Conservation (phyloP, 2,329 filamentous ascomycete species). For the Colletotrichum abscissum region DNA sequence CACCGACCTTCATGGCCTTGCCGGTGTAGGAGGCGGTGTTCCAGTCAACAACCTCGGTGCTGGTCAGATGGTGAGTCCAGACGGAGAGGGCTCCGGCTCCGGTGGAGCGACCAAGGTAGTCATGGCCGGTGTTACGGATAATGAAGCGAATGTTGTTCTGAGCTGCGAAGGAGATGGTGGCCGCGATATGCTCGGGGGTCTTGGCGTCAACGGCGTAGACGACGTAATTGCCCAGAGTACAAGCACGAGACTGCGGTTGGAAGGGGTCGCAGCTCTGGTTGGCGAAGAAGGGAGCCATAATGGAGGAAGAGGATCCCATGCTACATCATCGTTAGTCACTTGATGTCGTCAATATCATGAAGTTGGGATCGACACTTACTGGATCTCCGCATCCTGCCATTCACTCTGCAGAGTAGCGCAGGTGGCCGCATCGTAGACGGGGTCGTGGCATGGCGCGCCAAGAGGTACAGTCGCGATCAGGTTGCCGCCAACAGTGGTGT, state of each 20-base stretch:
- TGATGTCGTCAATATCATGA: not conserved
- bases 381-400: conserved; percentile 58
- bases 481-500: conserved; percentile 58
- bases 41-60: conserved; percentile 40
- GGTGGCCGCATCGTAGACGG: conserved; percentile 54
- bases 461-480: conserved; percentile 61
- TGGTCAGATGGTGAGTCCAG: conserved; percentile 60
- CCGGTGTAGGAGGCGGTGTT: conserved; percentile 42
- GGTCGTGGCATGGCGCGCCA: conserved; percentile 56
- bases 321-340: conserved; percentile 36
- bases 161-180: conserved; percentile 45
- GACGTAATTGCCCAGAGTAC: conserved; percentile 57
- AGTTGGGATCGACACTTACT: conserved; percentile 45
- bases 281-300: conserved; percentile 53
- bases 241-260: conserved; percentile 50
- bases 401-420: conserved; percentile 54
- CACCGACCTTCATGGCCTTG: conserved; percentile 54
- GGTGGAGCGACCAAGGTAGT: conserved; percentile 63
- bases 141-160: conserved; percentile 59
- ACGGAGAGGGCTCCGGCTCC: conserved; percentile 60
- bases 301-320: conserved; percentile 50
- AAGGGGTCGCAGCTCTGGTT: conserved; percentile 55
- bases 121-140: conserved; percentile 65
- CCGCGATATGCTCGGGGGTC: conserved; percentile 44
- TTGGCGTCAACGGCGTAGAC: conserved; percentile 51